Evolutionary conservation across 805 yeast genomes (phyloP).

Genomic region (Hanseniaspora singularis): DNA sequence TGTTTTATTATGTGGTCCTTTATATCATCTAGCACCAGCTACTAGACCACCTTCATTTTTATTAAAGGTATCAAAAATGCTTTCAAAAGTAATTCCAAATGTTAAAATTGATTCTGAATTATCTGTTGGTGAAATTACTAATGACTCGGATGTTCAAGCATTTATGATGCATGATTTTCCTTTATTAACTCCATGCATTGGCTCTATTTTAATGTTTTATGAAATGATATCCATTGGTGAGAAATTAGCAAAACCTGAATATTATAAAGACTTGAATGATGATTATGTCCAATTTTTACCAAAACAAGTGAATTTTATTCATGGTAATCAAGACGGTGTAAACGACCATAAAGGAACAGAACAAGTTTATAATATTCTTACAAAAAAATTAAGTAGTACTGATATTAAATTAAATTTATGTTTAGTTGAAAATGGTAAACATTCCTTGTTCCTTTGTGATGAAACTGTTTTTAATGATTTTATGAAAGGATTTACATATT

Average conservation of each 20-base stretch:
- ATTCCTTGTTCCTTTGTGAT: constrained; percentile 9
- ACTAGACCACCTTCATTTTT: constrained; percentile 42
- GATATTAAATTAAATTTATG: not conserved
- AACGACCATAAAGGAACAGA: constrained; percentile 42
- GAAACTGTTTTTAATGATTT: constrained; percentile 4
- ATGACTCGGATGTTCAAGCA: constrained; percentile 36
- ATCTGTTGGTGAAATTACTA: constrained; percentile 42
- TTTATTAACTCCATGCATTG: constrained; percentile 36
- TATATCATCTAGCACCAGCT: constrained; percentile 44
- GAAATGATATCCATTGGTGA: constrained; percentile 58
- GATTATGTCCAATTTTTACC: constrained; percentile 16
- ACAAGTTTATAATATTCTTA: constrained; percentile 30
- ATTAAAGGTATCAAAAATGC: constrained; percentile 33
- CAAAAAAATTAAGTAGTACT: not conserved
- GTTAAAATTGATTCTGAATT: constrained; percentile 44
- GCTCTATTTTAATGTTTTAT: constrained; percentile 43
- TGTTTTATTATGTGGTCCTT: constrained; percentile 46
- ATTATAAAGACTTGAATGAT: constrained; percentile 20
- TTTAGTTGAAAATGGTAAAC: constrained; percentile 9
- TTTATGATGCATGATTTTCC: constrained; percentile 35
- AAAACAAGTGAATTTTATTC: constrained; percentile 44
- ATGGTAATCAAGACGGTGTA: constrained; percentile 53
- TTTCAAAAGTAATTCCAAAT: constrained; percentile 36
- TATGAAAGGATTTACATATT: too few species aligned
- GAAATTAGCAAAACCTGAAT: constrained; percentile 32